Evolutionary conservation across 2,329 filamentous ascomycete genomes (phyloP).

Genomic region (Botrytis paeoniae): DNA sequence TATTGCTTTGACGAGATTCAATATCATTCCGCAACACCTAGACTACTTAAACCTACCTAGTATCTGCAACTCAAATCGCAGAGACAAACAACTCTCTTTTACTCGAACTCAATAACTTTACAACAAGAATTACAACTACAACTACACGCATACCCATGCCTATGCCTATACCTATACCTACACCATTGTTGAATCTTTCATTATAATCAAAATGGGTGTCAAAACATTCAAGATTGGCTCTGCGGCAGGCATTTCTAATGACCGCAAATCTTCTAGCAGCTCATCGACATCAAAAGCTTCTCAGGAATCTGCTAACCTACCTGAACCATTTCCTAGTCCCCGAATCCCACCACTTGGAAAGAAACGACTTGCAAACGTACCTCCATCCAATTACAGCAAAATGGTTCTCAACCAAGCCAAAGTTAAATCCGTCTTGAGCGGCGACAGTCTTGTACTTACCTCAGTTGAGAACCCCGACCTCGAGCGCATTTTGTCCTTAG

Average conservation of each 20-base stretch:
- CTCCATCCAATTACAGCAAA: conserved; percentile 35
- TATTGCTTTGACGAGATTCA: background rate
- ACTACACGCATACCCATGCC: background rate
- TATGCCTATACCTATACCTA: background rate
- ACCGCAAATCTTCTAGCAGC: conserved; percentile 16
- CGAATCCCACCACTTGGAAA: conserved; percentile 25
- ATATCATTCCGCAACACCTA: background rate
- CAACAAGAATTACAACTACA: background rate
- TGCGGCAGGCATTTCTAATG: conserved; percentile 15
- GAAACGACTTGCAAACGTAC: conserved; percentile 30
- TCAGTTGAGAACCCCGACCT: conserved; percentile 76
- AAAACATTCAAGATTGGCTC: conserved; percentile 32
- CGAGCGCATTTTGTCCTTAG: conserved; percentile 85
- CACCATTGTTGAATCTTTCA: background rate
- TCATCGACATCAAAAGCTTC: conserved; percentile 25
- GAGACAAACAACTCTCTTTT: background rate
- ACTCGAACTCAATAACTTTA: background rate
- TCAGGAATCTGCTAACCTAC: conserved; percentile 33
- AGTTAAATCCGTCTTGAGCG: conserved; percentile 92
- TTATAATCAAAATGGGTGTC: conserved; percentile 25
- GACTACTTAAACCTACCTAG: background rate
- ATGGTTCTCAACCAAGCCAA: conserved; percentile 53
- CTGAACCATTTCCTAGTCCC: conserved; percentile 40
- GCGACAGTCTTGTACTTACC: conserved; percentile 83
- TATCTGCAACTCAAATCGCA: background rate